Evolutionary conservation across 176 grass and related monocot species (phyloP).

Genomic region (Eleusine indica): DNA sequence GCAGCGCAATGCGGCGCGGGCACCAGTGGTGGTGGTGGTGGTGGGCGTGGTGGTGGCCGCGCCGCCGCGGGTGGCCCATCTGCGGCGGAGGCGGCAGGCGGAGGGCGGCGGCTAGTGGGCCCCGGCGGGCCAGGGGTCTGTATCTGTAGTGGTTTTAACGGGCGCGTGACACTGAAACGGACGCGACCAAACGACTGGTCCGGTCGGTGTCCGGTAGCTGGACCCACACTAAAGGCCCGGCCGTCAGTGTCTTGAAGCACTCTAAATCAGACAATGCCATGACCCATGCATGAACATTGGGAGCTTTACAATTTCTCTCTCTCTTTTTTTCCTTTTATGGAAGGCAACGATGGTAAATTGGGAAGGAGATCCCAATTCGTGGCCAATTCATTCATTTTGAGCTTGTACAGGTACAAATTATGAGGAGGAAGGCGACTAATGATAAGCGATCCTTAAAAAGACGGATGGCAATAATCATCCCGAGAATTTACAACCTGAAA

Average conservation of each 20-base stretch:
- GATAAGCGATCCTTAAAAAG: neutral
- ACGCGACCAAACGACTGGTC: neutral
- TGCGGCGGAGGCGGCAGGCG: neutral
- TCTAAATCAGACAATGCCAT: no score
- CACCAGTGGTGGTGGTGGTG: slow-evolving; percentile 36
- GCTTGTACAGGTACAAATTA: no score
- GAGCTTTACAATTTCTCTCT: neutral
- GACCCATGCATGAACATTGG: no score
- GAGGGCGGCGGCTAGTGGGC: neutral
- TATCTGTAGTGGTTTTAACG: neutral
- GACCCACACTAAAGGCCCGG: neutral
- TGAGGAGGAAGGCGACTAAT: neutral
- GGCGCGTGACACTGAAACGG: slow-evolving; percentile 7
- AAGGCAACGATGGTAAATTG: no score
- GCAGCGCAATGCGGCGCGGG: slow-evolving; percentile 50
- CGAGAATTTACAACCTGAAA: no score
- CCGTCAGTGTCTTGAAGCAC: neutral
- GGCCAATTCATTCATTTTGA: no score
- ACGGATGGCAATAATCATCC: neutral
- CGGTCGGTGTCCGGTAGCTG: neutral
- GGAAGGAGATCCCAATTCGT: no score
- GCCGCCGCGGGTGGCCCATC: slow-evolving; percentile 70
- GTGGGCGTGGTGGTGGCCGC: slow-evolving; percentile 33
- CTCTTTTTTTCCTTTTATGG: neutral
- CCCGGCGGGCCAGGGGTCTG: neutral